A percentile compares a stretch with the other conserved stretches of the same genome.
Conservation (phyloP, 176 grass and related monocot genomes). For the Lolium perenne region DNA sequence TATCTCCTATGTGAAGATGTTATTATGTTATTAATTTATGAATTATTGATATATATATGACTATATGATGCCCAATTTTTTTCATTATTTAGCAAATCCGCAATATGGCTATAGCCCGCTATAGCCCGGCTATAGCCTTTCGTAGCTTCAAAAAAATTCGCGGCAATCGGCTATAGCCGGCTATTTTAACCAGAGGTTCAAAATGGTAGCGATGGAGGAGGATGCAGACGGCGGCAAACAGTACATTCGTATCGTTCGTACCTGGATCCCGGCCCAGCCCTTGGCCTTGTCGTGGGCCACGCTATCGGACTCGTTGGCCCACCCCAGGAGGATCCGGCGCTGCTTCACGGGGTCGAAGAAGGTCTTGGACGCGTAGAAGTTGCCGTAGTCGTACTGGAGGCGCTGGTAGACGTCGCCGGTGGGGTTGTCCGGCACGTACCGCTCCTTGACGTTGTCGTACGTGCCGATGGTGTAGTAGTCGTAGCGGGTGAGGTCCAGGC, state of each 20-base stretch:
- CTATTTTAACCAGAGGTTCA: no score
- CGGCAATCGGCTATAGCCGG: no score
- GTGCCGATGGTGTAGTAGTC: slow-evolving; percentile 32
- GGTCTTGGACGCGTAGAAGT: slow-evolving; percentile 85
- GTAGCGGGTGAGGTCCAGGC: slow-evolving; percentile 43
- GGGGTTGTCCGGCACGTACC: slow-evolving; percentile 55
- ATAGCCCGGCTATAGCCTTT: no score
- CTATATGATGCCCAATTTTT: no score
- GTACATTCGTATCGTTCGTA: background rate
- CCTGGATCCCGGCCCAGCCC: slow-evolving; percentile 72
- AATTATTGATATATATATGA: no score
- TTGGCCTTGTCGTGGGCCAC: slow-evolving; percentile 49
- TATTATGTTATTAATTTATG: no score
- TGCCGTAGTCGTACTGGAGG: slow-evolving; percentile 67
- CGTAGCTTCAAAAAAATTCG: no score
- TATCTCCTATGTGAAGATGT: no score
- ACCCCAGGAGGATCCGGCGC: slow-evolving; percentile 59
- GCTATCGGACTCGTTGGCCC: slow-evolving; percentile 68
- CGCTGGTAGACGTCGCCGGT: slow-evolving; percentile 41
- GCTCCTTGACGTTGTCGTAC: slow-evolving; percentile 10
- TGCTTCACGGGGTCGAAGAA: slow-evolving; percentile 62
- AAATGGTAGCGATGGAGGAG: background rate
- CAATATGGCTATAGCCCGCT: no score
- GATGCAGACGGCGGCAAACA: no score
- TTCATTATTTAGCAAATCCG: no score